Evolutionary conservation across 1,139 yeast species (phyloP).

Genomic region (Eremothecium cymbalariae): DNA sequence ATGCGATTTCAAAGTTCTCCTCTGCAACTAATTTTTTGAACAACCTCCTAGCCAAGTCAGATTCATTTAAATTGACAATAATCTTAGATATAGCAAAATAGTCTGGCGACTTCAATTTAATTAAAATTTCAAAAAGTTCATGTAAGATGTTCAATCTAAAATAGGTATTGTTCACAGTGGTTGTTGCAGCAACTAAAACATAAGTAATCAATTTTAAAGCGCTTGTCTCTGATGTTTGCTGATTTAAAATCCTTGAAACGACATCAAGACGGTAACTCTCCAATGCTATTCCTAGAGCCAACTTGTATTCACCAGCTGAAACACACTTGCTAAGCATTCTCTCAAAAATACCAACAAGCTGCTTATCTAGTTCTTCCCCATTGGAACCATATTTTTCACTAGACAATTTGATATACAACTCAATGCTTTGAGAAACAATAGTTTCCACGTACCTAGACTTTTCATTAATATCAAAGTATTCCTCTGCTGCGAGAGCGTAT

Average conservation of each 20-base stretch:
- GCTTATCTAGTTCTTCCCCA: constrained; percentile 44
- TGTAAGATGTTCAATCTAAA: constrained; percentile 62
- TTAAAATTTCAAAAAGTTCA: constrained; percentile 52
- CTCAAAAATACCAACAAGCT: constrained; percentile 66
- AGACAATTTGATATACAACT: constrained; percentile 62
- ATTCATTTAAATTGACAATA: constrained; percentile 79
- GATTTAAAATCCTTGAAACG: constrained; percentile 52
- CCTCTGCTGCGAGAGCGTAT: constrained; percentile 80
- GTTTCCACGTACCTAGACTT: constrained; percentile 87
- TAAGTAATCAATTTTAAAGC: constrained; percentile 59
- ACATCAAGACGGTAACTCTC: constrained; percentile 85
- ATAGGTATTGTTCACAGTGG: constrained; percentile 52
- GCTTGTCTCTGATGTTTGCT: constrained; percentile 39
- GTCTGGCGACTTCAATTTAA: constrained; percentile 56
- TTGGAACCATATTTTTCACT: constrained; percentile 45
- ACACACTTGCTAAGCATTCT: constrained; percentile 80
- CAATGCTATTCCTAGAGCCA: constrained; percentile 85
- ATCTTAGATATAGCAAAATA: constrained; percentile 79
- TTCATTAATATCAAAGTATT: constrained; percentile 57
- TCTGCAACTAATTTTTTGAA: constrained; percentile 47
- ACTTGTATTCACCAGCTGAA: constrained; percentile 57
- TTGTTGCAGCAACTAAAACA: constrained; percentile 66
- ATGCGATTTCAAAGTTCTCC: constrained; percentile 47
- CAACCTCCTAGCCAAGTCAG: constrained; percentile 55
- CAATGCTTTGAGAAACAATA: constrained; percentile 86